These are phyloP conservation scores for Fusarium sp. DNA, from an alignment of 2,329 filamentous ascomycete species.

Conservation along the genomic window DNA sequence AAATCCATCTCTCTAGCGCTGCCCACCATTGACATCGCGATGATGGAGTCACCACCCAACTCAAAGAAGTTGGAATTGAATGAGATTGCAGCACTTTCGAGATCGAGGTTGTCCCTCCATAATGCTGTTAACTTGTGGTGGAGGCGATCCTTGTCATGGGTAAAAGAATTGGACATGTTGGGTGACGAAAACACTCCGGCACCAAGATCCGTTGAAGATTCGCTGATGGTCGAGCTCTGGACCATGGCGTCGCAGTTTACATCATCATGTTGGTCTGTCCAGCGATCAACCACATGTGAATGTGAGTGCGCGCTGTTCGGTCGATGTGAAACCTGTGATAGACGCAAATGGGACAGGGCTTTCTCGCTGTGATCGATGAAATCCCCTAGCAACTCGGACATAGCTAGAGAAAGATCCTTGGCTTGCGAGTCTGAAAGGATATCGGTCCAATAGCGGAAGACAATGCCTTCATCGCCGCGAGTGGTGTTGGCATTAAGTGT, in stretches of 20 bases:
- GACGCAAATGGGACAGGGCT: constrained; percentile 29
- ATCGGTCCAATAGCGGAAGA: constrained; percentile 45
- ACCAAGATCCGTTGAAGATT: constrained; percentile 15
- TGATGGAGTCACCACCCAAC: constrained; percentile 39
- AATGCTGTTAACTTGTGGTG: constrained; percentile 28
- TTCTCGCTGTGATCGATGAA: constrained; percentile 39
- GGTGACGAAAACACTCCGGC: constrained; percentile 18
- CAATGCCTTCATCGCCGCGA: constrained; percentile 43
- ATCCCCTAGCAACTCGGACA: constrained; percentile 36
- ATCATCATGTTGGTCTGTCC: constrained; percentile 2
- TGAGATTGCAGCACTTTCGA: constrained; percentile 9
- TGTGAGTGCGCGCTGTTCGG: not conserved
- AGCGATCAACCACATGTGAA: not conserved
- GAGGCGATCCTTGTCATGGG: constrained; percentile 13
- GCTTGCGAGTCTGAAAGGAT: constrained; percentile 38
- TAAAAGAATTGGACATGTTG: constrained; percentile 5
- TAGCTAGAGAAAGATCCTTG: constrained; percentile 26
- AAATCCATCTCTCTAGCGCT: constrained; percentile 31
- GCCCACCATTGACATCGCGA: constrained; percentile 44
- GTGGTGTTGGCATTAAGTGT: constrained; percentile 51
- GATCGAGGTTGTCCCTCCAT: constrained; percentile 31
- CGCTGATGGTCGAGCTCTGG: constrained; percentile 16
- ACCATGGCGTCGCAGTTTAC: not conserved
- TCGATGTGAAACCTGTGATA: constrained; percentile 7
- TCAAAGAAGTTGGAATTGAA: constrained; percentile 39